These are phyloP conservation scores for Ceriops decandra DNA, from an alignment of 345 rosid genomes.

Conservation along the genomic window DNA sequence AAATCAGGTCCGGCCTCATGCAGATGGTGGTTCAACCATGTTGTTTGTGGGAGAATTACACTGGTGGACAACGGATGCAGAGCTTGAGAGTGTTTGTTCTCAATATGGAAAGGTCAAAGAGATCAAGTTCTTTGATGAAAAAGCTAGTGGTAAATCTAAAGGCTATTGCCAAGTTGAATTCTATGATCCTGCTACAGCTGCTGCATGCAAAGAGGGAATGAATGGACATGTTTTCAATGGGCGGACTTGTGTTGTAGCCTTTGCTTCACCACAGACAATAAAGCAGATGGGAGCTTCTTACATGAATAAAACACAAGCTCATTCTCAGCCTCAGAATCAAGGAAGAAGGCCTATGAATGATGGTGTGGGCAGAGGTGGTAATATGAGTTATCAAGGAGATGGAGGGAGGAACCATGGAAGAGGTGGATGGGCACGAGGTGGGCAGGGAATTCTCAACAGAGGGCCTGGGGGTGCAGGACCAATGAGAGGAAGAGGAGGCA, in stretches of 20 bases:
- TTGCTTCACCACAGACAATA: slow-evolving; percentile 58
- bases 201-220: slow-evolving; percentile 76
- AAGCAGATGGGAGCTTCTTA: slow-evolving; percentile 56
- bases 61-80: slow-evolving; percentile 95
- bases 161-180: slow-evolving; percentile 90
- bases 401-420: slow-evolving; percentile 56
- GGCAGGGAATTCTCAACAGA: slow-evolving; percentile 12
- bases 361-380: slow-evolving; percentile 34
- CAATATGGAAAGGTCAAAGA: slow-evolving; percentile 72
- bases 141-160: slow-evolving; percentile 82
- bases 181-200: slow-evolving; percentile 58
- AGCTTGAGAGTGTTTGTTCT: slow-evolving; percentile 58
- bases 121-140: slow-evolving; percentile 84
- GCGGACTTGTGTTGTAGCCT: slow-evolving; percentile 74
- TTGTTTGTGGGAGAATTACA: slow-evolving; percentile 84
- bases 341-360: slow-evolving; percentile 58
- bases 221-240: slow-evolving; percentile 69
- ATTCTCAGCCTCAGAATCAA: slow-evolving; percentile 61
- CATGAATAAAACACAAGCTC: slow-evolving; percentile 16
- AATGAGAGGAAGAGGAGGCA: slow-evolving; percentile 63
- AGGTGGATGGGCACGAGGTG: slow-evolving; percentile 74
- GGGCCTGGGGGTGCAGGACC: slow-evolving; percentile 67
- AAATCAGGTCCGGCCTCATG: slow-evolving; percentile 32
- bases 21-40: slow-evolving; percentile 29
- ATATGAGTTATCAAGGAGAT: slow-evolving; percentile 65